Evolutionary conservation across 495 filamentous ascomycete species (phyloP).

Genomic region (Penicillium parvum): DNA sequence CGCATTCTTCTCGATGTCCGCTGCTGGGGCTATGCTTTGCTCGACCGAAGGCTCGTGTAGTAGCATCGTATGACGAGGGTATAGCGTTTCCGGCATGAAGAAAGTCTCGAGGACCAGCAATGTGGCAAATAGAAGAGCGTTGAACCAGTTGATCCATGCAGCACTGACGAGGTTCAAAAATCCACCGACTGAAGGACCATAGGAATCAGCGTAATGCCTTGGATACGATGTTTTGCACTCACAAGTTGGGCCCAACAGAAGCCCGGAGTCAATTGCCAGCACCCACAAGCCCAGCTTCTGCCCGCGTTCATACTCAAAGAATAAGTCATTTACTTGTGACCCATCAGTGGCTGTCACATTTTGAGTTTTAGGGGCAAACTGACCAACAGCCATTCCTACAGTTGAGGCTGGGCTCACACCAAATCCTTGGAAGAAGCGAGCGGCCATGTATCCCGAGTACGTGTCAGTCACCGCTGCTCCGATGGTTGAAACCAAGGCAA

Average conservation of each 20-base stretch:
- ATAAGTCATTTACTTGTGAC: constrained; percentile 41
- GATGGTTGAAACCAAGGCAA: constrained; percentile 51
- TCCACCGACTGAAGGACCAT: constrained; percentile 42
- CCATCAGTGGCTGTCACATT: neutral
- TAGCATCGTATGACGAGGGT: constrained; percentile 45
- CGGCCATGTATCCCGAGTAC: constrained; percentile 53
- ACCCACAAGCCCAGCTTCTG: constrained; percentile 63
- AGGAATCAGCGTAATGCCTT: neutral
- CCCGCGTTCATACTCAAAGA: constrained; percentile 58
- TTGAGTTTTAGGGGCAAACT: neutral
- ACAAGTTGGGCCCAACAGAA: constrained; percentile 51
- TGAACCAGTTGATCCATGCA: constrained; percentile 57
- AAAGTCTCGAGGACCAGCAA: constrained; percentile 48
- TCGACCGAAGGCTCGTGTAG: neutral
- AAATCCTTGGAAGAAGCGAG: constrained; percentile 59
- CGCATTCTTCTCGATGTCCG: constrained; percentile 27
- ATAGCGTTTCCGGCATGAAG: constrained; percentile 58
- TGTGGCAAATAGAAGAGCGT: constrained; percentile 51
- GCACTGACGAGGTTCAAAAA: constrained; percentile 49
- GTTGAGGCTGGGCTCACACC: constrained; percentile 56
- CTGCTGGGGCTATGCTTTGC: neutral
- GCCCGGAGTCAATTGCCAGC: constrained; percentile 52
- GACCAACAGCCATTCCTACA: constrained; percentile 57
- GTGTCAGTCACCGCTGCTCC: constrained; percentile 44
- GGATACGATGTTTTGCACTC: neutral